Conservation (phyloP, 169 alveolate species). For the Plasmodium knowlesi region DNA sequence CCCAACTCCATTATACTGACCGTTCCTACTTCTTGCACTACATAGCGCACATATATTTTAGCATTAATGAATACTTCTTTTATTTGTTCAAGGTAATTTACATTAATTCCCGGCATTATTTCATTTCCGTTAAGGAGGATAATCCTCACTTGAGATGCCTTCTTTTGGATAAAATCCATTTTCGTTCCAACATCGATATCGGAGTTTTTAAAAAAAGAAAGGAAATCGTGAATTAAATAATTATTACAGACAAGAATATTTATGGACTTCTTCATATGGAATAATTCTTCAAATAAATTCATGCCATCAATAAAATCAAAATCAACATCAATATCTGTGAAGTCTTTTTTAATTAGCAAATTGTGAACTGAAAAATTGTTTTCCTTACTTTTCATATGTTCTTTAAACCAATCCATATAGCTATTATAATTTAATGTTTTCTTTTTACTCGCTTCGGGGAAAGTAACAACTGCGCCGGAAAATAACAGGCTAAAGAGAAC, state of each 20-base stretch:
- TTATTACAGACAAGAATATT: constrained; percentile 34
- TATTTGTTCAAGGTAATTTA: constrained; percentile 52
- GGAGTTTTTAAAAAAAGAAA: constrained; percentile 47
- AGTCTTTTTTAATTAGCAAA: constrained; percentile 40
- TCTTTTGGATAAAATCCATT: constrained; percentile 43
- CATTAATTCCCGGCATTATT: constrained; percentile 68
- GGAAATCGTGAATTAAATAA: constrained; percentile 68
- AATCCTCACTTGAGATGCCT: constrained; percentile 8
- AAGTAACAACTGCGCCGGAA: constrained; percentile 21
- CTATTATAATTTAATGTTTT: constrained; percentile 20
- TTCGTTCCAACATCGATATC: constrained; percentile 46
- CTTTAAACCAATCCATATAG: constrained; percentile 70
- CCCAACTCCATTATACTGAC: constrained; percentile 21
- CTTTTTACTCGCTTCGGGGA: constrained; percentile 48
- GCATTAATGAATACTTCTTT: constrained; percentile 44
- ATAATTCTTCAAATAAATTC: constrained; percentile 62
- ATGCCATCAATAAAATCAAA: constrained; percentile 60
- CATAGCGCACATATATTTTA: constrained; percentile 59
- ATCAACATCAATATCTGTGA: constrained; percentile 3
- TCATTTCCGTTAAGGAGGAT: constrained; percentile 64
- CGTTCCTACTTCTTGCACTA: constrained; percentile 71
- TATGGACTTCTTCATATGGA: not conserved
- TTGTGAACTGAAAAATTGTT: constrained; percentile 49
- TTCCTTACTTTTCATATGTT: constrained; percentile 39
- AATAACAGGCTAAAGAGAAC: constrained; percentile 28